phyloP scores from a whole-genome alignment of 1,139 yeast species.

The Sugiyamaella grinbergsii region DNA sequence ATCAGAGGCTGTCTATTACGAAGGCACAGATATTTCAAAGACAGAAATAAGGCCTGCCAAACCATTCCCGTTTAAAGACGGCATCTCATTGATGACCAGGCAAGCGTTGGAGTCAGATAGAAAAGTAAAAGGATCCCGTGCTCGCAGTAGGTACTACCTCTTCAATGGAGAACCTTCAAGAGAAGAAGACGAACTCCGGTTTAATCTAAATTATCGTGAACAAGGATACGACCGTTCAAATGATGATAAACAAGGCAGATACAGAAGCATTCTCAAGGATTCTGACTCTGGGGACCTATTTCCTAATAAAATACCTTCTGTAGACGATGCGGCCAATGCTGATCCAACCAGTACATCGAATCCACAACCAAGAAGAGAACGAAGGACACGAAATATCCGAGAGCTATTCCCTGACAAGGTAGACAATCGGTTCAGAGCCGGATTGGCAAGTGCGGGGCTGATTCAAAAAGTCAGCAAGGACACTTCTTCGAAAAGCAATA shows the following conservation, averaged over 20 bases:
- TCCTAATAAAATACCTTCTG: slow-evolving; percentile 8
- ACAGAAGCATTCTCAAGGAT: not conserved
- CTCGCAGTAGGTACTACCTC: slow-evolving; percentile 65
- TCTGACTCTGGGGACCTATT: slow-evolving; percentile 9
- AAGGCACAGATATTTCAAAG: slow-evolving; percentile 31
- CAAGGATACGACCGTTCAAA: not conserved
- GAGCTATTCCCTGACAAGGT: slow-evolving; percentile 17
- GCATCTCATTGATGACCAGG: slow-evolving; percentile 38
- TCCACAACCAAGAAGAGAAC: not conserved
- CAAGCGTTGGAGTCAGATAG: slow-evolving; percentile 48
- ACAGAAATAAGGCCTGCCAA: slow-evolving; percentile 40
- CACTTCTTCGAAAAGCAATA: not conserved
- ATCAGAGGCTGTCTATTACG: slow-evolving; percentile 35
- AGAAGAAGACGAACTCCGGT: slow-evolving; percentile 14
- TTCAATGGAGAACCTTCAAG: slow-evolving; percentile 69
- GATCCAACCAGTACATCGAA: no score
- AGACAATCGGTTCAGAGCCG: slow-evolving; percentile 13
- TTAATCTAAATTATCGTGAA: not conserved
- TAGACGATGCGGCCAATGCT: no score
- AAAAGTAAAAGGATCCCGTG: slow-evolving; percentile 61
- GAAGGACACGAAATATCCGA: slow-evolving; percentile 3
- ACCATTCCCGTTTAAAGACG: slow-evolving; percentile 48
- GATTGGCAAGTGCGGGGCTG: slow-evolving; percentile 9
- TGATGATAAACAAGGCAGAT: slow-evolving; percentile 2
- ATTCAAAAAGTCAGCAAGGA: not conserved